phyloP scores from a whole-genome alignment of 169 alveolate genomes.

The Eimeria acervulina region DNA sequence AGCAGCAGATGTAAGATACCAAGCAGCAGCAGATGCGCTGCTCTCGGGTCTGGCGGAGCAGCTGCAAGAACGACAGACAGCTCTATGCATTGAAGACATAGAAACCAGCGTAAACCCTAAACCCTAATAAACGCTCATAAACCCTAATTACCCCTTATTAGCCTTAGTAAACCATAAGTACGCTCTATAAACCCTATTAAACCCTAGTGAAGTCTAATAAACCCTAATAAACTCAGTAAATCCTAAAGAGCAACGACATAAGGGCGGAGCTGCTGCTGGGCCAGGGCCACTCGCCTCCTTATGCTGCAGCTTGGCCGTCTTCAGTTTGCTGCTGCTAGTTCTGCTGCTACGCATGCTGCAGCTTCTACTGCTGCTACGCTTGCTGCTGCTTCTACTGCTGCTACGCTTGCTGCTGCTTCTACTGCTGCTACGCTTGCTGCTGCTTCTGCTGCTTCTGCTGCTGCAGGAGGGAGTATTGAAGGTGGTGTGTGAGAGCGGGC shows the following conservation, averaged over 20 bases:
- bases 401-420: neutral
- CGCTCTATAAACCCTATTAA: neutral
- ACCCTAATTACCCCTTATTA: neutral
- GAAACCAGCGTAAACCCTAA: slow-evolving; percentile 15
- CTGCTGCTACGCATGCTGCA: no score
- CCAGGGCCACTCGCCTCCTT: no score
- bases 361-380: no score
- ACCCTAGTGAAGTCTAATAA: no score
- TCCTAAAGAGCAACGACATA: no score
- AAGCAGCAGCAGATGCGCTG: slow-evolving; percentile 64
- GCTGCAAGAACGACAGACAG: slow-evolving; percentile 4
- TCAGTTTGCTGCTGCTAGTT: no score
- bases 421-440: slow-evolving; percentile 43
- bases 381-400: slow-evolving; percentile 15
- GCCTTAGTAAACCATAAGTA: no score
- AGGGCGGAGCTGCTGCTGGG: no score
- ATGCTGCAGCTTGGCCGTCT: no score
- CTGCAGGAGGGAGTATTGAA: slow-evolving; percentile 75
- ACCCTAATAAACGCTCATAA: neutral
- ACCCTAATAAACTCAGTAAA: no score
- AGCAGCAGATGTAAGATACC: slow-evolving; percentile 8
- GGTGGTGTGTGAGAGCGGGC: slow-evolving; percentile 38
- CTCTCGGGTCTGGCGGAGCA: slow-evolving; percentile 22
- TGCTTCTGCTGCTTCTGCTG: slow-evolving; percentile 23
- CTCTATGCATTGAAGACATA: neutral